Percentiles rank a stretch among this genome's conserved stretches.
Evolutionary conservation across 371 early-diverging fungal genomes (phyloP).

Genomic region (Saksenaea vasiformis): DNA sequence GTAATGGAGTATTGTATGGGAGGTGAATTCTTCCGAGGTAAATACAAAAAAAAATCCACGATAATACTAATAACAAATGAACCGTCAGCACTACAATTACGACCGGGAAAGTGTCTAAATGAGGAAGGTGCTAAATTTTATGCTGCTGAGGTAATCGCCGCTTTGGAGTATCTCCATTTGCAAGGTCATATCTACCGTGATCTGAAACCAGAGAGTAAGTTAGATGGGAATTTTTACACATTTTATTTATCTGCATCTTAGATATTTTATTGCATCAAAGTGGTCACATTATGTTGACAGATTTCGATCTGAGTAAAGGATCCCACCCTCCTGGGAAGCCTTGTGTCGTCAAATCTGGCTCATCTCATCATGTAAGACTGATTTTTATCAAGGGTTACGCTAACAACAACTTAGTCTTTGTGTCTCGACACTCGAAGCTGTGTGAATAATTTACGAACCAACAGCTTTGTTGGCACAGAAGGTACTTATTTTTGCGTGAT

Average conservation of each 20-base stretch:
- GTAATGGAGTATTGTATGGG: conserved; percentile 99
- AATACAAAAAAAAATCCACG: background rate
- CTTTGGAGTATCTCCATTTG: conserved; percentile 93
- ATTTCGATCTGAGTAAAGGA: conserved; percentile 95
- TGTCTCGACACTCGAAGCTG: conserved; percentile 86
- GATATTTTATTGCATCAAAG: conserved; percentile 91
- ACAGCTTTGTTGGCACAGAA: conserved; percentile 97
- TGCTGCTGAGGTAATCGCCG: conserved; percentile 93
- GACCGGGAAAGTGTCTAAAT: conserved; percentile 80
- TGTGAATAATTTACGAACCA: conserved; percentile 84
- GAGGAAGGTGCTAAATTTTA: conserved; percentile 96
- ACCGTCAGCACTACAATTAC: conserved; percentile 66
- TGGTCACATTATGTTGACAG: conserved; percentile 97
- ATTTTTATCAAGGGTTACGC: background rate
- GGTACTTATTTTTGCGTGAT: conserved; percentile 30
- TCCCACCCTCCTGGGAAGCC: conserved; percentile 78
- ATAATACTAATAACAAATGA: background rate
- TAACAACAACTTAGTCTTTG: conserved; percentile 41
- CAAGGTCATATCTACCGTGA: conserved; percentile 97
- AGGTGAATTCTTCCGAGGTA: conserved; percentile 94
- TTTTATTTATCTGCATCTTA: conserved; percentile 18
- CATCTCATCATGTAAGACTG: conserved; percentile 46
- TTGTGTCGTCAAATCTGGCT: conserved; percentile 67
- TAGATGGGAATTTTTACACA: background rate
- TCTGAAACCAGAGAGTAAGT: conserved; percentile 96